A percentile compares a stretch with the other conserved stretches of the same genome.
phyloP scores from a whole-genome alignment of 23 red algal species.

The Gracilaria vermiculophylla region DNA sequence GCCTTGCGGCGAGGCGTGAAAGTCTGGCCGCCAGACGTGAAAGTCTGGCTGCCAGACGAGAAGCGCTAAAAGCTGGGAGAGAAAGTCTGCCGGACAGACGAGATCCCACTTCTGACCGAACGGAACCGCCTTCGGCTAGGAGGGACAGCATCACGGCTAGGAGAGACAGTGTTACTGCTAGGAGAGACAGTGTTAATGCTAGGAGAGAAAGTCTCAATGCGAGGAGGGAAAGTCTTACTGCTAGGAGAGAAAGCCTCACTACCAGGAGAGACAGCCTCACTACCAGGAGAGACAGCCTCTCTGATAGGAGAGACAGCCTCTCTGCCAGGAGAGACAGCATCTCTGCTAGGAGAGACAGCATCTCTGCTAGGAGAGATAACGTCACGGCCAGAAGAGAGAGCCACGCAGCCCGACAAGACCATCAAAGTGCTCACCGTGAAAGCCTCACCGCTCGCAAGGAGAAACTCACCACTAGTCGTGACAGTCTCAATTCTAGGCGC shows the following conservation, averaged over 20 bases:
- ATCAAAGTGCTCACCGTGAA: not conserved
- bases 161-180: not conserved
- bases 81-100: not conserved
- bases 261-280: slow-evolving; percentile 11
- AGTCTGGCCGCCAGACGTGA: slow-evolving; percentile 13
- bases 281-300: not conserved
- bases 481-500: not conserved
- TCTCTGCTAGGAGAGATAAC: not conserved
- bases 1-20: slow-evolving; percentile 13
- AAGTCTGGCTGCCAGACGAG: slow-evolving; percentile 4
- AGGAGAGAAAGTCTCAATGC: slow-evolving; percentile 9
- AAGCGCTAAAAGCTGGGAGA: slow-evolving; percentile 4
- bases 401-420: not conserved
- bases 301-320: not conserved
- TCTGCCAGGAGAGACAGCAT: not conserved
- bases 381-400: not conserved
- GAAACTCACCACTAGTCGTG: not conserved
- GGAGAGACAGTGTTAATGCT: not conserved
- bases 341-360: not conserved
- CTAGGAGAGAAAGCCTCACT: not conserved
- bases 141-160: slow-evolving; percentile 5
- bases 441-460: not conserved
- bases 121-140: not conserved
- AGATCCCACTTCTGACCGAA: not conserved
- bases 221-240: not conserved